Conservation (phyloP, 2,329 filamentous ascomycete genomes). For the Fusarium multiceps region DNA sequence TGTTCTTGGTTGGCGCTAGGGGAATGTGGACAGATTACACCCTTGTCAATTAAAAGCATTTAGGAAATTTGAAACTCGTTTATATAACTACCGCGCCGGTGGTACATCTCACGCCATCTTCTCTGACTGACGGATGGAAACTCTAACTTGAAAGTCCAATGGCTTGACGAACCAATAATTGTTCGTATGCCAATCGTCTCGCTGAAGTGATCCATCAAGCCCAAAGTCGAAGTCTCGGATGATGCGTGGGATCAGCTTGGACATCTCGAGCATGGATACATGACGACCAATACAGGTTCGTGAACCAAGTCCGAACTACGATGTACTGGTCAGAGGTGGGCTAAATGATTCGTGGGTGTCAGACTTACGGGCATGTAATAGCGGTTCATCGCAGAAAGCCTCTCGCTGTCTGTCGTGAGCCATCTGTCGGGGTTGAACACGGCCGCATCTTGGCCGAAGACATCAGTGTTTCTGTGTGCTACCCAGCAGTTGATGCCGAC, state of each 20-base stretch:
- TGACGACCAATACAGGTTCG: conserved; percentile 41
- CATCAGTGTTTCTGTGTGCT: conserved; percentile 28
- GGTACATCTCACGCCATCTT: neutral
- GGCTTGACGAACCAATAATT: conserved; percentile 39
- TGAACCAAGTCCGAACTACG: conserved; percentile 40
- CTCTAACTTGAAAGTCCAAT: conserved; percentile 4
- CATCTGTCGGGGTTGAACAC: conserved; percentile 36
- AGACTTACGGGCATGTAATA: conserved; percentile 38
- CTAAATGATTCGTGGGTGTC: accelerated
- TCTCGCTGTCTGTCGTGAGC: conserved; percentile 4
- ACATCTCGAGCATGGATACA: conserved; percentile 43
- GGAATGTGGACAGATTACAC: neutral
- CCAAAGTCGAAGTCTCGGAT: conserved; percentile 41
- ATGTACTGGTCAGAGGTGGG: neutral
- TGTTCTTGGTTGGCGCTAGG: no score
- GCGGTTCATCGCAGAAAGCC: conserved; percentile 35
- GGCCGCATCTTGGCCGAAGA: conserved; percentile 35
- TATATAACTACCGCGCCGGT: neutral
- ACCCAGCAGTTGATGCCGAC: conserved; percentile 43
- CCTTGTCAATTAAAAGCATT: neutral
- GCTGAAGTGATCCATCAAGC: conserved; percentile 3
- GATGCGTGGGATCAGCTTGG: conserved; percentile 36
- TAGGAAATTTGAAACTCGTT: neutral
- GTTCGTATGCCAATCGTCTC: conserved; percentile 15
- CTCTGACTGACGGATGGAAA: neutral